Conservation (phyloP, 768 basidiomycete genomes). For the Tephrocybe rancida region DNA sequence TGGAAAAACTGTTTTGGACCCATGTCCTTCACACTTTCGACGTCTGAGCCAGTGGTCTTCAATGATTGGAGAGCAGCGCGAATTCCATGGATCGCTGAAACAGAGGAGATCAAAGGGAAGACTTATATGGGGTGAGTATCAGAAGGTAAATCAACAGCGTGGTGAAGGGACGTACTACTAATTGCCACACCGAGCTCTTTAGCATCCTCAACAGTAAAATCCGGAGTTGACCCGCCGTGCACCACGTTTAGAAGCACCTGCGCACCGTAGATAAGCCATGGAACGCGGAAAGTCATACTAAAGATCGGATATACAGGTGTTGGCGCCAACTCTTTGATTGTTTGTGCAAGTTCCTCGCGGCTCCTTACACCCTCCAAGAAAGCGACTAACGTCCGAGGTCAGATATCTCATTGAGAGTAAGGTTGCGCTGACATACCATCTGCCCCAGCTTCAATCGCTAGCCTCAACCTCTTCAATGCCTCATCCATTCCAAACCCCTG, state of each 20-base stretch:
- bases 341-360: constrained; percentile 42
- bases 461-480: constrained; percentile 46
- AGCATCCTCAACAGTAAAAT: constrained; percentile 50
- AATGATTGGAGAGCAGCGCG: constrained; percentile 48
- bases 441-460: constrained; percentile 43
- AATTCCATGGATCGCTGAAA: constrained; percentile 50
- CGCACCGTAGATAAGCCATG: not conserved
- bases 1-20: constrained; percentile 54
- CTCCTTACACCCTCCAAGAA: constrained; percentile 55
- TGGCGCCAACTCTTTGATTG: constrained; percentile 40
- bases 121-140: constrained; percentile 26
- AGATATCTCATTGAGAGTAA: no score
- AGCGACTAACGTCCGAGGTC: constrained; percentile 34
- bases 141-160: not conserved
- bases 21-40: constrained; percentile 40
- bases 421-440: constrained; percentile 32
- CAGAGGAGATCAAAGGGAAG: constrained; percentile 49
- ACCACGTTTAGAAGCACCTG: constrained; percentile 53
- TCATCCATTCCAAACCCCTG: constrained; percentile 54
- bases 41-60: constrained; percentile 53
- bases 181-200: constrained; percentile 48
- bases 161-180: constrained; percentile 23
- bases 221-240: constrained; percentile 51
- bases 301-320: constrained; percentile 32
- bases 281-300: no score